A percentile compares a stretch with the other conserved stretches of the same genome.
These are phyloP conservation scores for Beauveria rudraprayagi DNA, from an alignment of 2,329 filamentous ascomycete species.

Conservation along the genomic window DNA sequence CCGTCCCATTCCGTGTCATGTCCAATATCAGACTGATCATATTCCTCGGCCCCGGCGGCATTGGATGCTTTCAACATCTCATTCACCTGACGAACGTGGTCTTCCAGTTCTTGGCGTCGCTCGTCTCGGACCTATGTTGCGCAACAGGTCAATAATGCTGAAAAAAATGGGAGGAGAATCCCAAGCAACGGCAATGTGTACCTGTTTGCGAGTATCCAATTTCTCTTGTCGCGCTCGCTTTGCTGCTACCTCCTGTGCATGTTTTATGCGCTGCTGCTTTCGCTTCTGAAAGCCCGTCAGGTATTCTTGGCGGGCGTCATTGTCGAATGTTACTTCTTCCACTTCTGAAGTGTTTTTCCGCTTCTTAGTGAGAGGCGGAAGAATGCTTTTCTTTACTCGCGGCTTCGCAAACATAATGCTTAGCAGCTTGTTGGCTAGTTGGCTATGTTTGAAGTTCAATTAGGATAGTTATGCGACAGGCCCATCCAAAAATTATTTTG, in stretches of 20 bases:
- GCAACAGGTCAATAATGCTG: background rate
- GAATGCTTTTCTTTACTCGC: conserved; percentile 46
- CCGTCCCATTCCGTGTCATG: conserved; percentile 57
- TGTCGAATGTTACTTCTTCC: conserved; percentile 82
- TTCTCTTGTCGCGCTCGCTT: conserved; percentile 72
- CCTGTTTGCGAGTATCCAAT: conserved; percentile 66
- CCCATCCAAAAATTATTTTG: conserved; percentile 8
- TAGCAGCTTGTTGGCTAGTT: background rate
- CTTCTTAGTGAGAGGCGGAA: conserved; percentile 57
- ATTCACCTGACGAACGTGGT: conserved; percentile 72
- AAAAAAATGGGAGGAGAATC: background rate
- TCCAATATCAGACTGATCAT: conserved; percentile 27
- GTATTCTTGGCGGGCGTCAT: conserved; percentile 71
- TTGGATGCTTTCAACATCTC: conserved; percentile 57
- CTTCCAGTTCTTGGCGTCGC: conserved; percentile 70
- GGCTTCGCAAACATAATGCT: conserved; percentile 45
- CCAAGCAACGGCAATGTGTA: conserved; percentile 30
- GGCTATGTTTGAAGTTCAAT: background rate
- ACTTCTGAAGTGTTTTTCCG: conserved; percentile 52
- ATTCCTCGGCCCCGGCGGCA: conserved; percentile 35
- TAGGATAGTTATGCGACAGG: background rate
- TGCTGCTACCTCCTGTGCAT: conserved; percentile 73
- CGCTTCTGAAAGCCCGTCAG: conserved; percentile 96
- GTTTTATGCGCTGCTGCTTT: conserved; percentile 76
- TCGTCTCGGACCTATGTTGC: conserved; percentile 68